Evolutionary conservation across 768 basidiomycete genomes (phyloP), one percentile per base, ranked within the genome.

Genomic region (Xanthoconium purpureum): DNA sequence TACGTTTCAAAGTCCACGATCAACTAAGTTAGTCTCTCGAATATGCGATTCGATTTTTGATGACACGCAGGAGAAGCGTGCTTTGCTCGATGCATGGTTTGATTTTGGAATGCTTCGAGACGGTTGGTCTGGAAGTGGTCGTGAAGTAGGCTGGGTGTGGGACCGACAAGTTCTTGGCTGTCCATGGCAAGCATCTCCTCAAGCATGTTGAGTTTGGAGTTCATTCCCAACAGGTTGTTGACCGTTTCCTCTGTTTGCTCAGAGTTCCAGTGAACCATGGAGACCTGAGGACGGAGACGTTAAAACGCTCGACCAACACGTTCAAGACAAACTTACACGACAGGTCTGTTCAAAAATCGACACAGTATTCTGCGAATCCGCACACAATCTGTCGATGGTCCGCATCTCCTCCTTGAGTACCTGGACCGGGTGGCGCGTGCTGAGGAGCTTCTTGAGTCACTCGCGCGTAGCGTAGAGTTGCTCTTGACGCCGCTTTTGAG

Each of bases 211-310:
- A 98, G 83, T 67, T 89, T 88, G 24, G 85, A 78, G 61, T 88
- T 87, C 91, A 98, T 97, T 50, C 91, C 89, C n/a, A 92, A 78
- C 40, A 98, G 80, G 66, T 95, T 96, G 63, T 87, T 86, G 61
- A 98, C 89, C 86, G 97, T 95, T 62, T 96, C 94, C 68, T 95
- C 91, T 1, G 94, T 97, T 53, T 91, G 90, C 59, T 93, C 85
- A 63, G 98, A 95, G 68, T 96, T 94, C 9, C 95, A 83, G 71
- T 98, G 96, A 3, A 98, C 90, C 77, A 90, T 85, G 6, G 96
- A 98, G 3, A 97, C 94, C 94, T 98, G 54, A 3, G 35, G n/a
- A 48, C 12, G n/a, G n/a, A n/a, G 51, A 13, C 15, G 6, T 39
- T 42, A 24, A 10, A 11, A 46, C 29, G 32, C 36, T 13, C 10